Conservation (phyloP, 2,329 filamentous ascomycete species). For the Parasarocladium wereldwijsianum region DNA sequence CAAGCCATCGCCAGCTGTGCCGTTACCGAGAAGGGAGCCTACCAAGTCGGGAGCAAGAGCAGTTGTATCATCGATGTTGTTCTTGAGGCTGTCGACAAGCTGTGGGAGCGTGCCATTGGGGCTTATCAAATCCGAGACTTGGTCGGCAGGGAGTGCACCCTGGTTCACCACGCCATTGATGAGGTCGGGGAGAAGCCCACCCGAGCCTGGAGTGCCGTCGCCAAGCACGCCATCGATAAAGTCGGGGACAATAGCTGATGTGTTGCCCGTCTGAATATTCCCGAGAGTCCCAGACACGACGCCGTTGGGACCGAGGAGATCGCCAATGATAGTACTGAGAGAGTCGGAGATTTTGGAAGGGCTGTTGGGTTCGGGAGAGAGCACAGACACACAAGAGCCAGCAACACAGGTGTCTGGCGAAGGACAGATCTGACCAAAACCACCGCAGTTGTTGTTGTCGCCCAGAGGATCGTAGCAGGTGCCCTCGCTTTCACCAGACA, state of each 20-base stretch:
- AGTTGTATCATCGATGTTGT: background rate
- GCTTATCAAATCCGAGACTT: background rate
- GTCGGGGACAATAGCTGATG: background rate
- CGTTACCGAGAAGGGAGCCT: background rate
- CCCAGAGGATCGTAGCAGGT: slow-evolving; percentile 1
- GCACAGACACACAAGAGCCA: slow-evolving; percentile 1
- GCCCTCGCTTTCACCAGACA: too few species aligned
- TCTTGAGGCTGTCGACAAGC: slow-evolving; percentile 1
- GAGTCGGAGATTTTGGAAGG: slow-evolving; percentile 1
- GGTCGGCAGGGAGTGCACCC: background rate
- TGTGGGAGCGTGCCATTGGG: background rate
- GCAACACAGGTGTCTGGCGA: slow-evolving; percentile 2
- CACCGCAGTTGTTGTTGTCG: slow-evolving; percentile 3
- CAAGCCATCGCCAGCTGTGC: slow-evolving; percentile 1
- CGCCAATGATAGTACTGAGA: background rate
- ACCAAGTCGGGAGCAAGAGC: background rate
- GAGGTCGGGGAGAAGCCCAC: slow-evolving; percentile 1
- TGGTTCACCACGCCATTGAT: slow-evolving; percentile 1
- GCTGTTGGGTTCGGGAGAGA: background rate
- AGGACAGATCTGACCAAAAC: background rate
- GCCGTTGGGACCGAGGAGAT: background rate
- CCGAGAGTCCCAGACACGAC: background rate
- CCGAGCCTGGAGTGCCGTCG: background rate
- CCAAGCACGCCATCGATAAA: slow-evolving; percentile 1
- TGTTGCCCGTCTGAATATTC: background rate